phyloP scores from a whole-genome alignment of 2,329 filamentous ascomycete species.

The Trichoderma cornu-damae region DNA sequence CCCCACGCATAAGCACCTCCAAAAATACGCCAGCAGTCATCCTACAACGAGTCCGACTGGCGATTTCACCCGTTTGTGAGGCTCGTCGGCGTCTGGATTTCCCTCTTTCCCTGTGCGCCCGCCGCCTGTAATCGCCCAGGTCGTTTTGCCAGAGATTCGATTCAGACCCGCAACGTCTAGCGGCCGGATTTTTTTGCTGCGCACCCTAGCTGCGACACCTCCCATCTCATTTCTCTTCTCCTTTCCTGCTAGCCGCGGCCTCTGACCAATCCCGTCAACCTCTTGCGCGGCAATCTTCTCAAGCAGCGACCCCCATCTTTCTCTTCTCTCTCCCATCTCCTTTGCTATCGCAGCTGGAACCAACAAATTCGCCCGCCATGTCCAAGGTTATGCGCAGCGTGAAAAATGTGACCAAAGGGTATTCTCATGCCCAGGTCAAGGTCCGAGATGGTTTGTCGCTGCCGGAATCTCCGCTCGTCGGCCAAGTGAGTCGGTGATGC shows the following conservation, averaged over 20 bases:
- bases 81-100: not conserved
- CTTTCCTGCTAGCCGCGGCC: conserved; percentile 8
- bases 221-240: conserved; percentile 10
- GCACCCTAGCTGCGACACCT: not conserved
- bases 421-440: conserved; percentile 94
- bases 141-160: not conserved
- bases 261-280: not conserved
- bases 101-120: not conserved
- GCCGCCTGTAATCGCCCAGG: not conserved
- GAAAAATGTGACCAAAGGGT: conserved; percentile 99
- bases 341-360: not conserved
- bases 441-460: conserved; percentile 79
- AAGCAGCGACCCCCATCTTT: not conserved
- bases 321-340: not conserved
- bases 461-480: not conserved
- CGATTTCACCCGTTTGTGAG: conserved; percentile 1
- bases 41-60: conserved; percentile 5
- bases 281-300: not conserved
- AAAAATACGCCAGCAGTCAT: not conserved
- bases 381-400: conserved; percentile 96
- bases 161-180: not conserved
- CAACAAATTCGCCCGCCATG: conserved; percentile 53
- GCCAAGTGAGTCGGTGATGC: not conserved
- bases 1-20: conserved; percentile 9
- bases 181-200: conserved; percentile 7